A percentile compares a stretch with the other conserved stretches of the same genome.
Evolutionary conservation across 441 rosid genomes (phyloP).

Genomic region (Erodium texanum): DNA sequence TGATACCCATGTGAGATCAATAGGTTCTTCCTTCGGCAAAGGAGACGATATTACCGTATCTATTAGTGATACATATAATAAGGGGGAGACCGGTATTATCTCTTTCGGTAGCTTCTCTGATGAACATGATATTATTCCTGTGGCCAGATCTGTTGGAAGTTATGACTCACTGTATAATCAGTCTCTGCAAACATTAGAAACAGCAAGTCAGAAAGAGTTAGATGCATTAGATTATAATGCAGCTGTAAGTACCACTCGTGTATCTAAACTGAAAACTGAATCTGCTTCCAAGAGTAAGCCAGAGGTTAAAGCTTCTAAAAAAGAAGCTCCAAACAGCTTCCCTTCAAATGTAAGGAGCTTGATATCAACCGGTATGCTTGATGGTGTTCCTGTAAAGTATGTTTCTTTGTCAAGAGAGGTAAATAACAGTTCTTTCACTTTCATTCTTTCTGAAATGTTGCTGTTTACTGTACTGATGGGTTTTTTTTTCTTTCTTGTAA

Average conservation of each 20-base stretch:
- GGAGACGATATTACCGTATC: slow-evolving; percentile 26
- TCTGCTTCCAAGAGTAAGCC: slow-evolving; percentile 38
- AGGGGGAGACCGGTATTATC: slow-evolving; percentile 27
- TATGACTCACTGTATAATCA: slow-evolving; percentile 42
- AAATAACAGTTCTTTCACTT: slow-evolving; percentile 15
- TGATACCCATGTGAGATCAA: slow-evolving; percentile 25
- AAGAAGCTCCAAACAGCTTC: slow-evolving; percentile 54
- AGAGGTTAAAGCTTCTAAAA: slow-evolving; percentile 42
- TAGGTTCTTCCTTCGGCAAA: slow-evolving; percentile 31
- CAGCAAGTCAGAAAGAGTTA: slow-evolving; percentile 29
- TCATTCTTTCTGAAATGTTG: slow-evolving; percentile 8
- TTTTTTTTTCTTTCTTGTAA: slow-evolving; percentile 16
- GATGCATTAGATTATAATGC: slow-evolving; percentile 21
- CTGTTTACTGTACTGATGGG: slow-evolving; percentile 1
- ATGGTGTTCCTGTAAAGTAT: slow-evolving; percentile 68
- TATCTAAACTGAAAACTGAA: slow-evolving; percentile 37
- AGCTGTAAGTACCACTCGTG: slow-evolving; percentile 28
- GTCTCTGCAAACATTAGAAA: slow-evolving; percentile 31
- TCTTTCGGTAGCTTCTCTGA: slow-evolving; percentile 57
- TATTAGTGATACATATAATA: slow-evolving; percentile 26
- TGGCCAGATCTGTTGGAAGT: slow-evolving; percentile 33
- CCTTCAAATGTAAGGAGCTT: slow-evolving; percentile 71
- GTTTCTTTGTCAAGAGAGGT: slow-evolving; percentile 61
- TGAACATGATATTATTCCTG: slow-evolving; percentile 37
- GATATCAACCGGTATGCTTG: slow-evolving; percentile 76